Evolutionary conservation across 1,139 yeast genomes (phyloP), one percentile per base, ranked within the genome.

Genomic region (Blastobotrys malaysiensis): DNA sequence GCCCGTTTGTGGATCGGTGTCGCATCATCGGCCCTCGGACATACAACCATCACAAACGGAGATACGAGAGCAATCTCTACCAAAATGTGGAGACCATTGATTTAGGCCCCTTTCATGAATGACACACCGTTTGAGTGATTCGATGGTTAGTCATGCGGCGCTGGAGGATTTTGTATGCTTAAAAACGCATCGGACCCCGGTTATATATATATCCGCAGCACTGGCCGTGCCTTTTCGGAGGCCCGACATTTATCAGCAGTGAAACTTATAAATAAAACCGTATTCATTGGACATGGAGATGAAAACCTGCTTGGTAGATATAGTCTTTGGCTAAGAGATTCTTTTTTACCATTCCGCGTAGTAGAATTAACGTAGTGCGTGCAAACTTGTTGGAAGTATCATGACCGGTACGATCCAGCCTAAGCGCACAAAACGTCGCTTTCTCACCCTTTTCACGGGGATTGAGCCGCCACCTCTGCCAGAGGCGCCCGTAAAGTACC

Each of bases 391-490:
- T 31, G 39, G 39, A 13, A 3, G 39, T 31, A 31, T 31, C 16
- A 31, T 31, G 39, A 13, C 39, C 39, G 39, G 7, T 13, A 31
- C 39, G n/a, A n/a, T 31, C 11, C 39, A 31, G 39, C 39, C 16
- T 31, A 31, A 31, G 39, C 39, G 39, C 39, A 31, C 14, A 2
- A 52, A 48, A 22, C 44, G 48, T n/a, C 54, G 62, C 24, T 45
- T 66, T 48, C 58, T 67, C 39, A 56, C 66, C 9, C 59, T 62
- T 7, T 52, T 67, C 19, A 59, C 63, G 9, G 69, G 71, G 9
- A 57, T 62, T 11, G 54, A 54, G 39, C 58, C 65, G n/a, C 70
- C 71, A 24, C 71, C 71, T 19, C 50, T 66, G 5, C 69, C 70
- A 0, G 62, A 58, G 16, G 61, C 54, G n/a, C 62, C 58, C 5